Evolutionary conservation across 1,284 basidiomycete species (phyloP).

Genomic region (Jaminaea rosea): DNA sequence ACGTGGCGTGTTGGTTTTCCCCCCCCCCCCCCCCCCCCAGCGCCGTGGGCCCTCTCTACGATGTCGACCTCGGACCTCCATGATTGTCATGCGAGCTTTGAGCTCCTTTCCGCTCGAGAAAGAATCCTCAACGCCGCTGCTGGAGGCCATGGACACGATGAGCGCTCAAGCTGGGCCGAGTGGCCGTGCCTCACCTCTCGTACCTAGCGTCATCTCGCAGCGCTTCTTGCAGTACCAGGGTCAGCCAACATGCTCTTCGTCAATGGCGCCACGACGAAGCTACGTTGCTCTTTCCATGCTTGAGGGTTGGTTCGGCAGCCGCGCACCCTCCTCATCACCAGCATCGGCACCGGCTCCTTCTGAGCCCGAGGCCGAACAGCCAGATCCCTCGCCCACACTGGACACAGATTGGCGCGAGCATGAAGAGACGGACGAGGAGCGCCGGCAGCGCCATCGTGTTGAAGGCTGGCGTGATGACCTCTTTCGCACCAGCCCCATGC

Average conservation of each 20-base stretch:
- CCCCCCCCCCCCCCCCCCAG: too few species aligned
- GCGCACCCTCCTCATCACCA: not conserved
- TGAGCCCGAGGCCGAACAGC: not conserved
- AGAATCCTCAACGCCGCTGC: too few species aligned
- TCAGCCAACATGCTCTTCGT: not conserved
- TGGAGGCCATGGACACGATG: too few species aligned
- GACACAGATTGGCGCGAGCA: slow-evolving; percentile 2
- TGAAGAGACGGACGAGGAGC: slow-evolving; percentile 19
- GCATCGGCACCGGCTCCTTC: not conserved
- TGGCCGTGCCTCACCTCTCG: not conserved
- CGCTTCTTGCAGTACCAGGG: not conserved
- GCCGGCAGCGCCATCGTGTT: slow-evolving; percentile 16
- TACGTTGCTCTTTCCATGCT: not conserved
- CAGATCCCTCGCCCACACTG: not conserved
- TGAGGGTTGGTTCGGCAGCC: not conserved
- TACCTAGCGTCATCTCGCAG: not conserved
- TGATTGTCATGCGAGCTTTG: too few species aligned
- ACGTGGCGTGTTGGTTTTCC: too few species aligned
- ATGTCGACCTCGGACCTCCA: too few species aligned
- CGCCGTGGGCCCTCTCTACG: too few species aligned
- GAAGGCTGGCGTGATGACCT: slow-evolving; percentile 39
- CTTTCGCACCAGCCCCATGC: slow-evolving; percentile 28
- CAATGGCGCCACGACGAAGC: not conserved
- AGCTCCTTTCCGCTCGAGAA: too few species aligned
- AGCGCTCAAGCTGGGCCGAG: not conserved